Evolutionary conservation across 75 land plant species (phyloP), one percentile per base, ranked within the genome.

Genomic region (Pinus tabuliformis): DNA sequence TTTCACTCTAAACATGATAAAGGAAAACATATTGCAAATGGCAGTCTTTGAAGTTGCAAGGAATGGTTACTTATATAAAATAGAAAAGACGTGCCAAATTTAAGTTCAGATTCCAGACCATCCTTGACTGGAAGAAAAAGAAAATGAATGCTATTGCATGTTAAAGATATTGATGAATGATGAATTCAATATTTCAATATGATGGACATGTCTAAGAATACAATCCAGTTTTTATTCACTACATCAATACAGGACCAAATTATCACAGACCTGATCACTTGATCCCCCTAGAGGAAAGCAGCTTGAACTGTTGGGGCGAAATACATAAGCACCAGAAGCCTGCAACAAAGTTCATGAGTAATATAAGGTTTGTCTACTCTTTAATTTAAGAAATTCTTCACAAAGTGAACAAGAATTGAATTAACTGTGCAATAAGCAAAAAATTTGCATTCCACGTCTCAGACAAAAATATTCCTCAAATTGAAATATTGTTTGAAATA

Each of bases 261-360:
- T 20, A 21, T 39, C 42, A 18, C 57, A 72, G 7, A 73, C 74
- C 74, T 73, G 74, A 18, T 54, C 57, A 56, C 58, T 56, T 54
- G 74, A 21, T 42, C 26, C 45, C 36, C 74, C 74, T 56, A 73
- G 57, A 5, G 13, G 74, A 73, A 73, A 73, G 74, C 74, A 73
- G 74, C 20, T 73, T 72, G 86, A 84, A 54, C 79, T 80, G 82
- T 92, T 88, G 59, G 95, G 95, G 39, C 92, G 95, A 65, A 92
- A 92, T 14, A 92, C 80, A 77, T 92, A 92, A 57, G 95, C 95
- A 58, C 95, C 95, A 85, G 93, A 88, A 15, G 90, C 91, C 93
- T 91, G 78, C 68, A 64, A 59, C 39, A 33, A 30, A 61, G 16
- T 17, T 16, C 70, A 37, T 30, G 4, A 16, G 24, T 37, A 39